Base-by-base conservation (phyloP, 176 grass and related monocot species). In the Lolium perenne region DNA sequence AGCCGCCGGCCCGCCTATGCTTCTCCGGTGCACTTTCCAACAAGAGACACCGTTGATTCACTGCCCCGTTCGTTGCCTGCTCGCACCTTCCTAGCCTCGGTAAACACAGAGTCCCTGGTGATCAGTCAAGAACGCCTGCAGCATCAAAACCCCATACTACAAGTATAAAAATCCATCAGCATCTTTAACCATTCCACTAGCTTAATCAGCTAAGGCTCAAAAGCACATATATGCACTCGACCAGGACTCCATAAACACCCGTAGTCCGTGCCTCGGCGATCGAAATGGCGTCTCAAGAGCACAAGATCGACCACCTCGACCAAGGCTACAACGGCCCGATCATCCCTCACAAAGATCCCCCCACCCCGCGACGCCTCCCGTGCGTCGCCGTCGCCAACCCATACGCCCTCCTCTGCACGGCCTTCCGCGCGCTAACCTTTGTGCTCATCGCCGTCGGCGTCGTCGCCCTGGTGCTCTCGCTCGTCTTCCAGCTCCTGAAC, bases 401-500 rank as follows among this genome's bases (percentile, higher is more conserved):
- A 14, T 83, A 82, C 49, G 2, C 59, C 29, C 65, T 86, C 83
- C 5, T 74, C 72, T 65, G 86, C 78, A 38, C 4, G 7, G 79
- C 71, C 50, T 57, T 86, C 50, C 84, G 62, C 61, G 59, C 32
- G 32, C 32, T 89, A 57, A 86, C 84, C 14, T 11, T 88, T 2
- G 51, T 54, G 29, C 49, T 86, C 16, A 38, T 93, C 84, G 83
- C 55, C 16, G 32, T 89, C 73, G 87, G 89, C 78, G 48, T 88
- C 20, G 25, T 83, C 26, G 38, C 81, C 50, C 62, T 95, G 21
- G 38, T 93, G 49, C 85, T 89, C 22, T 95, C 84, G 91, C 73
- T 93, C 48, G 87, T 93, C 17, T 91, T 74, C 77, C 91, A 84
- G 62, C 94, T 91, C n/a, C 84, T 15, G 58, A 38, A 53, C 23